Conservation (phyloP, 2,329 filamentous ascomycete genomes). For the Pseudopithomyces chartarum region DNA sequence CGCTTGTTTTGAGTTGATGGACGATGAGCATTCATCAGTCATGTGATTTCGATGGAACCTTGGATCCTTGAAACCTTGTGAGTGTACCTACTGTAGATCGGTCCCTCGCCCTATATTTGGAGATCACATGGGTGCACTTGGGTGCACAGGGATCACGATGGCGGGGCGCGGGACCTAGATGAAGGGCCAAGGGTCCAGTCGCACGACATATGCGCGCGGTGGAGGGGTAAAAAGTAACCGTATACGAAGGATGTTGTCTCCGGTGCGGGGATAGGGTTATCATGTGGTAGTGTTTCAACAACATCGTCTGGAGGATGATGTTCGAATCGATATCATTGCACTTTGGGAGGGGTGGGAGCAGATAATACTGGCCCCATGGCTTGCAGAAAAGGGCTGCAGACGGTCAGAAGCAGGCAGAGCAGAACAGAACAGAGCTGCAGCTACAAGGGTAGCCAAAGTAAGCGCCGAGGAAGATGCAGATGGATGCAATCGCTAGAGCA, state of each 20-base stretch:
- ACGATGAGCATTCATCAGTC: neutral
- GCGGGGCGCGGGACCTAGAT: conserved; percentile 2
- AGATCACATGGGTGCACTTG: neutral
- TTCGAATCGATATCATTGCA: neutral
- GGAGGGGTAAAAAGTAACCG: conserved; percentile 7
- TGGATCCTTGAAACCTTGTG: too few species aligned
- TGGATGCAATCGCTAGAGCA: neutral
- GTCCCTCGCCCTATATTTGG: neutral
- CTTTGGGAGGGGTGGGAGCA: neutral
- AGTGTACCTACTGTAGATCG: too few species aligned
- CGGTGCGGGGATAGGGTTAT: neutral
- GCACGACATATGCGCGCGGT: conserved; percentile 4
- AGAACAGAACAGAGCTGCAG: neutral
- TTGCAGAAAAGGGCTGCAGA: neutral
- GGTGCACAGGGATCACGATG: conserved; percentile 2
- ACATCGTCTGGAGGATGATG: neutral
- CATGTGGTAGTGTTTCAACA: neutral
- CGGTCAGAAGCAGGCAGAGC: neutral
- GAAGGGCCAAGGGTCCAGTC: conserved; percentile 1
- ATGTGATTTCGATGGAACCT: neutral
- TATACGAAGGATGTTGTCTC: conserved; percentile 1
- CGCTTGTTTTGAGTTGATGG: neutral
- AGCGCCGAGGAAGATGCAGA: neutral
- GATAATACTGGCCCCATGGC: neutral
- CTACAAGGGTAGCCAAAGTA: neutral